Evolutionary conservation across 306 rosid genomes (phyloP).

Genomic region (Sechiopsis laciniata): DNA sequence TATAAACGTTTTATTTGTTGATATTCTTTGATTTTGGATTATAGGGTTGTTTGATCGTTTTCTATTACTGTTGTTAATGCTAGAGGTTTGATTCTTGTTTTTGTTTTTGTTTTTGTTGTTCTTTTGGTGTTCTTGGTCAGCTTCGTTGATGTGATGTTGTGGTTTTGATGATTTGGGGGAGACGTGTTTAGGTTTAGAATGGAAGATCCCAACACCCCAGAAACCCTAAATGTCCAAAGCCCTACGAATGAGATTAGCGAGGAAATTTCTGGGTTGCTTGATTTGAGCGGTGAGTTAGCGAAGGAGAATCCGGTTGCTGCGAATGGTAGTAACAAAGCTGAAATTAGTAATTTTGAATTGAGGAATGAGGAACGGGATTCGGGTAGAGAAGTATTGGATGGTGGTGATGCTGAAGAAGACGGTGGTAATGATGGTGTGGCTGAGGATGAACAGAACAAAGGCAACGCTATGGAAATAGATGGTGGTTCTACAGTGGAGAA

Average conservation of each 20-base stretch:
- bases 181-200: conserved; percentile 19
- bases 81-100: background rate
- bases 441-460: conserved; percentile 14
- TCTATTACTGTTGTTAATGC: conserved; percentile 1
- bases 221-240: conserved; percentile 40
- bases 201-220: conserved; percentile 41
- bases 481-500: conserved; percentile 21
- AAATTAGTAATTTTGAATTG: conserved; percentile 20
- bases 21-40: background rate
- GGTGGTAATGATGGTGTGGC: background rate
- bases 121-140: background rate
- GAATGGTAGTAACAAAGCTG: conserved; percentile 17
- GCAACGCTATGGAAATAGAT: conserved; percentile 15
- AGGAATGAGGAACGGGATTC: conserved; percentile 9
- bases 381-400: background rate
- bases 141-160: conserved; percentile 9
- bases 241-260: conserved; percentile 23
- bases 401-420: conserved; percentile 23
- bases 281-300: background rate
- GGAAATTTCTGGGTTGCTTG: conserved; percentile 22
- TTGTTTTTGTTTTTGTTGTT: too few species aligned
- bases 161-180: conserved; percentile 3
- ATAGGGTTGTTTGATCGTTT: background rate
- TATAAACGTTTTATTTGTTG: background rate
- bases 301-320: conserved; percentile 20